Conservation (phyloP, 2,329 filamentous ascomycete genomes). For the Phyllosticta citribraziliensis region DNA sequence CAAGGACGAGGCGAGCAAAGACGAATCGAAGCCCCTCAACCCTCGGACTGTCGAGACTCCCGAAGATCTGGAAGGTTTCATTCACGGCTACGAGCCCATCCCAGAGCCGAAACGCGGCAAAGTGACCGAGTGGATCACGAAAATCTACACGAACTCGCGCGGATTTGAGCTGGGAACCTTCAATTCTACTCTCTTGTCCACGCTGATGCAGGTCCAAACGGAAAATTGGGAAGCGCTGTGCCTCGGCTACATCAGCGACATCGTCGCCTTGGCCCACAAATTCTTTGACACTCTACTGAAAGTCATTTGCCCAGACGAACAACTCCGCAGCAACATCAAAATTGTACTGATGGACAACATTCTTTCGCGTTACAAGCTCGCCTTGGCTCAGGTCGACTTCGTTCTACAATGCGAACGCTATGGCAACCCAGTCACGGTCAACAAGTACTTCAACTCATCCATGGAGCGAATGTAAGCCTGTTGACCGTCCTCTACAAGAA, state of each 20-base stretch:
- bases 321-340: conserved; percentile 36
- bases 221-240: conserved; percentile 43
- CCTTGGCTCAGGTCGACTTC: too few relatives aligned
- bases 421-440: too few relatives aligned
- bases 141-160: conserved; percentile 35
- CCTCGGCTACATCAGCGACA: conserved; percentile 40
- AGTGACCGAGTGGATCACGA: conserved; percentile 39
- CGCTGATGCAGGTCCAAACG: conserved; percentile 45
- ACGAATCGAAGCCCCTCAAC: too few relatives aligned
- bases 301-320: conserved; percentile 34
- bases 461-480: too few relatives aligned
- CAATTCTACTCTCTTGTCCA: conserved; percentile 31
- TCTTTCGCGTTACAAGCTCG: too few relatives aligned
- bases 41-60: too few relatives aligned
- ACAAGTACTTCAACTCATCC: too few relatives aligned
- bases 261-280: conserved; percentile 41
- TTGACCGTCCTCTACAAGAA: too few relatives aligned
- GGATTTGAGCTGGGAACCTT: conserved; percentile 48
- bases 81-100: too few relatives aligned
- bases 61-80: too few relatives aligned
- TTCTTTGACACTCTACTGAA: conserved; percentile 41
- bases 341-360: conserved; percentile 35
- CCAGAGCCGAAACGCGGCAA: not conserved
- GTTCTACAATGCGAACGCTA: too few relatives aligned
- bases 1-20: too few relatives aligned